These are phyloP conservation scores for Pelagomonas calceolata DNA, from an alignment of 108 stramenopile species.

Conservation along the genomic window DNA sequence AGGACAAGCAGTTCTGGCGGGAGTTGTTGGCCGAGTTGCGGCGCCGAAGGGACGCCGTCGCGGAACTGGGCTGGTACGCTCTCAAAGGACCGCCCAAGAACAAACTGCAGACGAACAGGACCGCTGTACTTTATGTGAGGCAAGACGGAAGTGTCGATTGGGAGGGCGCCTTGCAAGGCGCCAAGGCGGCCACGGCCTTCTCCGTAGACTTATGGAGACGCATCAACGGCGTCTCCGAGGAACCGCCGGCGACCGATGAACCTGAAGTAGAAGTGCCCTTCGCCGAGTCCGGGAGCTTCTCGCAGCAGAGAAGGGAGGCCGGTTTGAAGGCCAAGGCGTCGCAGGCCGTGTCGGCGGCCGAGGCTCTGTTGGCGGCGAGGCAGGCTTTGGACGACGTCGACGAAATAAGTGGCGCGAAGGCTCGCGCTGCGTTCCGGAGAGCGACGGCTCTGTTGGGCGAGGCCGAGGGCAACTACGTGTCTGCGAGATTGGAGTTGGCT, in stretches of 20 bases:
- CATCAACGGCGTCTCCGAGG: slow-evolving; percentile 82
- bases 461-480: not conserved
- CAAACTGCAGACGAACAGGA: no score
- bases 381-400: not conserved
- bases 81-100: not conserved
- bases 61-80: not conserved
- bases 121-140: slow-evolving; percentile 50
- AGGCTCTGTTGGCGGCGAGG: not conserved
- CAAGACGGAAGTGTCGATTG: slow-evolving; percentile 94
- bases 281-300: not conserved
- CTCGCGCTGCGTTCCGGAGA: not conserved
- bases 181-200: slow-evolving; percentile 74
- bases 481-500: not conserved
- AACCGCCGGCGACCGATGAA: slow-evolving; percentile 21
- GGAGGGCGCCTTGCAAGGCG: slow-evolving; percentile 89
- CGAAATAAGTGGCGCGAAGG: not conserved
- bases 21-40: not conserved
- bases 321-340: slow-evolving; percentile 23
- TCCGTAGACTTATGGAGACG: slow-evolving; percentile 79
- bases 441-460: not conserved
- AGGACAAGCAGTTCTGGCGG: no score
- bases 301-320: slow-evolving; percentile 5
- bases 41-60: not conserved
- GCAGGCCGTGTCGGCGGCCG: not conserved
- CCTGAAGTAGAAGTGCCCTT: no score